Percentiles rank a stretch among this genome's conserved stretches.
Conservation (phyloP, 768 basidiomycete species). For the Mycena latifolia region DNA sequence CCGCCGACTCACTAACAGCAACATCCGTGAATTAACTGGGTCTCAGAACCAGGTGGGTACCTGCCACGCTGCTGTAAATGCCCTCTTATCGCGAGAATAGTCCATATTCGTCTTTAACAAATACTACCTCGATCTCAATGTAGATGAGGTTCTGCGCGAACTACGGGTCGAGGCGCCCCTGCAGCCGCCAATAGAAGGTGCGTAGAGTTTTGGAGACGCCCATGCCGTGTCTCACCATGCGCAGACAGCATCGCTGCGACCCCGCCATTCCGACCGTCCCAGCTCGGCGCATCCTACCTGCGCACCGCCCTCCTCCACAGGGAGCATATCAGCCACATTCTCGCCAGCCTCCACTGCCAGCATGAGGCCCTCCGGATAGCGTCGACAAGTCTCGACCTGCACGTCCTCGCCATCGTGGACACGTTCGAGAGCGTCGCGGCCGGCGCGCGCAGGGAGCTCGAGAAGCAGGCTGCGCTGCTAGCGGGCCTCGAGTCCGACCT, state of each 20-base stretch:
- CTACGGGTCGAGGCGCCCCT: slow-evolving; percentile 71
- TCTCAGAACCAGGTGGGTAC: slow-evolving; percentile 71
- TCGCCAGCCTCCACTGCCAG: slow-evolving; percentile 71
- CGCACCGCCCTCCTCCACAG: slow-evolving; percentile 74
- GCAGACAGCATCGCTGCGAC: slow-evolving; percentile 74
- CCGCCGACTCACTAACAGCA: slow-evolving; percentile 74
- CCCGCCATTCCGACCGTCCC: slow-evolving; percentile 77
- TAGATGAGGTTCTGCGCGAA: slow-evolving; percentile 73
- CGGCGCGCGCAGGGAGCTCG: slow-evolving; percentile 72
- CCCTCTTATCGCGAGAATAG: too few relatives aligned
- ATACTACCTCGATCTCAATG: slow-evolving; percentile 76
- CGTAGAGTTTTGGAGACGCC: slow-evolving; percentile 21
- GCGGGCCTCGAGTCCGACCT: slow-evolving; percentile 77
- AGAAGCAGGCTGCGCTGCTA: slow-evolving; percentile 74
- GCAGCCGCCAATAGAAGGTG: slow-evolving; percentile 82
- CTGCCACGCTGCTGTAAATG: too few relatives aligned
- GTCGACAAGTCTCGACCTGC: slow-evolving; percentile 76
- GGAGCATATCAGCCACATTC: slow-evolving; percentile 66
- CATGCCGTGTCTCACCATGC: background rate
- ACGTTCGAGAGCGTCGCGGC: slow-evolving; percentile 74
- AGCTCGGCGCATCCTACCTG: slow-evolving; percentile 75
- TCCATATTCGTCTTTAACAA: slow-evolving; percentile 90
- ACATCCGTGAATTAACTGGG: slow-evolving; percentile 82
- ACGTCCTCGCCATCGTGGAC: slow-evolving; percentile 78
- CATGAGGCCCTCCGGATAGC: slow-evolving; percentile 80